Conservation (phyloP, 441 rosid species). For the Adansonia gregorii region DNA sequence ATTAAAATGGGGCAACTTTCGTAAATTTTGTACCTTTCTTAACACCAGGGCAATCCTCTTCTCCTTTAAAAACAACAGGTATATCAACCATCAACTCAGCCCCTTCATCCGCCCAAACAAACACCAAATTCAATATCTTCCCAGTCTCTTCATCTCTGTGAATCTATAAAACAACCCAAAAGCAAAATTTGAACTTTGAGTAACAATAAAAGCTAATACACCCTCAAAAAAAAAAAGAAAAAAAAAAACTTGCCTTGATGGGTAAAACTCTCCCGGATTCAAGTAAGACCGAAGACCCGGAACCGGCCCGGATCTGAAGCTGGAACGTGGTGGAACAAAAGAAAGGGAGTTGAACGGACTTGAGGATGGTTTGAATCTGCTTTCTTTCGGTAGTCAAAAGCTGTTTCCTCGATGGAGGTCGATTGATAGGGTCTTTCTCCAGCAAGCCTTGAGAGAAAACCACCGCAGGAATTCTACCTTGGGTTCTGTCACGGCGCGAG, state of each 20-base stretch:
- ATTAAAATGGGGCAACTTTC: background rate
- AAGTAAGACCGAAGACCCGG: constrained; percentile 72
- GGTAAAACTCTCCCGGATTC: constrained; percentile 90
- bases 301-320: constrained; percentile 88
- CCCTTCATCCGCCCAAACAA: constrained; percentile 84
- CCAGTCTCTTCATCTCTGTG: constrained; percentile 80
- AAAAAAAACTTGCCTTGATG: constrained; percentile 51
- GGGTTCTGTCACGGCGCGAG: constrained; percentile 67
- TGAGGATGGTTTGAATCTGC: constrained; percentile 75
- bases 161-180: constrained; percentile 46
- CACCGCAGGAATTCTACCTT: constrained; percentile 89
- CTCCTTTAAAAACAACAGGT: constrained; percentile 80
- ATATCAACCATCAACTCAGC: constrained; percentile 74
- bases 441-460: constrained; percentile 70
- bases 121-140: constrained; percentile 73
- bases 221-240: background rate
- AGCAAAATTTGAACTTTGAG: background rate
- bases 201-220: background rate
- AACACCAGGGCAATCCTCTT: constrained; percentile 67
- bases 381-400: constrained; percentile 75
- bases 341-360: constrained; percentile 68
- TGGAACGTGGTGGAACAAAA: constrained; percentile 83
- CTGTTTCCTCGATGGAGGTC: constrained; percentile 62
- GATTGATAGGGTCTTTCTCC: constrained; percentile 41
- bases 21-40: constrained; percentile 55